Conservation (phyloP, 345 rosid species). For the Kernera saxatilis region DNA sequence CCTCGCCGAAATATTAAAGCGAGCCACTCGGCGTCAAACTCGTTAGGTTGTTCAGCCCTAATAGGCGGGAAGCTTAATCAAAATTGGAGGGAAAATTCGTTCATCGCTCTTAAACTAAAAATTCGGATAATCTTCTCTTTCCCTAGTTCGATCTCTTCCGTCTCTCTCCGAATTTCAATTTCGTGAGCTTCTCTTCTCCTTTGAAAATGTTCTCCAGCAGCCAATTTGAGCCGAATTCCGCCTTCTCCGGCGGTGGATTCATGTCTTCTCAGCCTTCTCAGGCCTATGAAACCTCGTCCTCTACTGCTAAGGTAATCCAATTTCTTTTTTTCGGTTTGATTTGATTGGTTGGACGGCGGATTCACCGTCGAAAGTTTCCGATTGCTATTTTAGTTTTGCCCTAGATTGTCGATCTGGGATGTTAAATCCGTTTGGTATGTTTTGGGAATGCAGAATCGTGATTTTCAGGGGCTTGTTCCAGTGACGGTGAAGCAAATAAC, state of each 20-base stretch:
- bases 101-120: not conserved
- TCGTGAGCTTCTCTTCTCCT: not conserved
- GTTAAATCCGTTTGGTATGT: not conserved
- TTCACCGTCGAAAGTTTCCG: not conserved
- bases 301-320: slow-evolving; percentile 46
- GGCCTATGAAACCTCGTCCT: slow-evolving; percentile 42
- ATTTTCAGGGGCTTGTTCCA: slow-evolving; percentile 61
- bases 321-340: no score
- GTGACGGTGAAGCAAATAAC: slow-evolving; percentile 85
- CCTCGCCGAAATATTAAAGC: no score
- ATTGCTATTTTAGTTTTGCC: not conserved
- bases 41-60: not conserved
- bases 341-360: no score
- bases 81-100: not conserved
- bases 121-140: not conserved
- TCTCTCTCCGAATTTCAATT: not conserved
- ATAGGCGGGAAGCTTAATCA: not conserved
- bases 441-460: slow-evolving; percentile 46
- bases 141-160: not conserved
- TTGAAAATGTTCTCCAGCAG: slow-evolving; percentile 59
- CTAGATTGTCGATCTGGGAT: not conserved
- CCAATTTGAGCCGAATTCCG: slow-evolving; percentile 53
- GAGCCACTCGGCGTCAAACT: no score
- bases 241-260: slow-evolving; percentile 62
- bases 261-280: slow-evolving; percentile 63